Percentiles rank a stretch among this genome's conserved stretches.
phyloP scores from a whole-genome alignment of 73 alveolate genomes.

The Uronychia binucleata region DNA sequence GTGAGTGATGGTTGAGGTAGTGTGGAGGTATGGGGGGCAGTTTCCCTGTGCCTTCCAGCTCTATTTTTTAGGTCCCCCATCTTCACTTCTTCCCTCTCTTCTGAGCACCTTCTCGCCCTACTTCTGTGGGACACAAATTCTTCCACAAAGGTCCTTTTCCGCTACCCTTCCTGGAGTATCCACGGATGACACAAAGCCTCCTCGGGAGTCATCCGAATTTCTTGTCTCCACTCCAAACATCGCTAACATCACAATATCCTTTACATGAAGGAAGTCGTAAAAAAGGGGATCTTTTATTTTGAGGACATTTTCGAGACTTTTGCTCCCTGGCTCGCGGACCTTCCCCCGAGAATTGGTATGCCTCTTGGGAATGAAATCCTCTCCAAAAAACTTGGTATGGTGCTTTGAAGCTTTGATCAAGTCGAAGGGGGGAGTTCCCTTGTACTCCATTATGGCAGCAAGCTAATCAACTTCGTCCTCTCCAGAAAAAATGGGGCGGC shows the following conservation, averaged over 20 bases:
- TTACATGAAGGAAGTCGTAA: constrained; percentile 35
- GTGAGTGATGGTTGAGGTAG: too few species aligned
- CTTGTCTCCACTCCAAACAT: constrained; percentile 65
- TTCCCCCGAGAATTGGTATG: constrained; percentile 27
- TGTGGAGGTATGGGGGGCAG: too few species aligned
- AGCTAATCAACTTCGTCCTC: constrained; percentile 50
- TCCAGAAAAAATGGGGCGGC: constrained; percentile 88
- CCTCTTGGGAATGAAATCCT: constrained; percentile 22
- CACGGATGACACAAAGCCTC: constrained; percentile 53
- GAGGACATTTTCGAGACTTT: constrained; percentile 45
- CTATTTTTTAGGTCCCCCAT: too few species aligned
- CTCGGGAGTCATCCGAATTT: constrained; percentile 57
- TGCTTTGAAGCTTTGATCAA: constrained; percentile 25
- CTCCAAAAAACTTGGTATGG: constrained; percentile 33
- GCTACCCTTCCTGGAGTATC: too few species aligned
- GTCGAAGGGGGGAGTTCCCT: constrained; percentile 67
- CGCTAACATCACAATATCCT: background rate
- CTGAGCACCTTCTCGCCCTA: too few species aligned
- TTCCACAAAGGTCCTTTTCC: too few species aligned
- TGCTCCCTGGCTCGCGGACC: constrained; percentile 53
- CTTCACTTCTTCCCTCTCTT: too few species aligned
- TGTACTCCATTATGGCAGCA: constrained; percentile 73
- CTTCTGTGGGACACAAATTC: too few species aligned
- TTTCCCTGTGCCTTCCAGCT: too few species aligned
- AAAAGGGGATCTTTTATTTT: constrained; percentile 61